Conservation (phyloP, 805 yeast genomes). For the Suhomyces tanzawaensis region DNA sequence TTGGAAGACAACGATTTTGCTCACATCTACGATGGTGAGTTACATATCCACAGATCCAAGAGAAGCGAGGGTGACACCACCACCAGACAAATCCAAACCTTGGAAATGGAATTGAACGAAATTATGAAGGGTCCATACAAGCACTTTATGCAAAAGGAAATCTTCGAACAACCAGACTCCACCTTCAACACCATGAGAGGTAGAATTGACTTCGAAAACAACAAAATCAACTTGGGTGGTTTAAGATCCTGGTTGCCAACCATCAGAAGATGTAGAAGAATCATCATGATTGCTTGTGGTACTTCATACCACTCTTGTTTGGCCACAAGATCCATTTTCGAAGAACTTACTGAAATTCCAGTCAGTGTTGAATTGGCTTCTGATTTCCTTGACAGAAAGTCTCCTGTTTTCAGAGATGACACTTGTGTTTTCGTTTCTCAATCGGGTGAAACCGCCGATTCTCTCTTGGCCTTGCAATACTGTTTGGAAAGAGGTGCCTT, state of each 20-base stretch:
- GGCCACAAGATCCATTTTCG: constrained; percentile 94
- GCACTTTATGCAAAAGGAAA: constrained; percentile 99
- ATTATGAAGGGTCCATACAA: constrained; percentile 96
- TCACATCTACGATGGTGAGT: constrained; percentile 95
- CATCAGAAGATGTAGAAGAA: constrained; percentile 89
- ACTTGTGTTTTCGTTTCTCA: constrained; percentile 97
- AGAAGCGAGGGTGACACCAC: constrained; percentile 81
- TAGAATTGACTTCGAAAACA: constrained; percentile 86
- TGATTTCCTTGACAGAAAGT: constrained; percentile 88
- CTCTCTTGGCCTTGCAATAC: constrained; percentile 90
- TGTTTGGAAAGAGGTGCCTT: constrained; percentile 96
- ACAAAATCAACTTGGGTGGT: constrained; percentile 83
- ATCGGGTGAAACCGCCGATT: constrained; percentile 98
- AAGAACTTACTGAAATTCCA: constrained; percentile 93
- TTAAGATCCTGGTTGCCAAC: constrained; percentile 79
- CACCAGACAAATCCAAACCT: constrained; percentile 91
- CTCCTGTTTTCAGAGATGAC: constrained; percentile 98
- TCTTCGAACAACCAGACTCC: constrained; percentile 97
- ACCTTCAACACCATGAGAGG: constrained; percentile 99
- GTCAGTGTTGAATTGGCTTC: constrained; percentile 91
- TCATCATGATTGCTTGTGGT: constrained; percentile 99
- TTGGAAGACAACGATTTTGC: constrained; percentile 99
- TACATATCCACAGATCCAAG: constrained; percentile 95
- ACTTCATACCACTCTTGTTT: constrained; percentile 98
- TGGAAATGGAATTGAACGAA: constrained; percentile 95